Percentiles rank a stretch among this genome's conserved stretches.
Evolutionary conservation across 768 basidiomycete genomes (phyloP).

Genomic region (Baorangia bicolor): DNA sequence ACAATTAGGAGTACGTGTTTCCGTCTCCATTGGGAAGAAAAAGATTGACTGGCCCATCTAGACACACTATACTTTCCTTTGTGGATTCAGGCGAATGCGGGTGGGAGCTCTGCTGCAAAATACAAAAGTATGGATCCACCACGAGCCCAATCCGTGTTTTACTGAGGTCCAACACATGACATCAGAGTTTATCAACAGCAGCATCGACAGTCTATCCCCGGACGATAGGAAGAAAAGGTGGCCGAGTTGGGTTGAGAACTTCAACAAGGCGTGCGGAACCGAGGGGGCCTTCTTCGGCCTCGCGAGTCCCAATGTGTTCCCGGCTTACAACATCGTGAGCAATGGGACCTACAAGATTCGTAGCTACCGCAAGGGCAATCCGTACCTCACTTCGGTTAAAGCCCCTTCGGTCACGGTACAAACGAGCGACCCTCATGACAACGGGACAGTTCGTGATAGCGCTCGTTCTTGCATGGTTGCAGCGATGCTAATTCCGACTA

Average conservation of each 20-base stretch:
- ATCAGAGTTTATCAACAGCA: constrained; percentile 1
- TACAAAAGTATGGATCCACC: not conserved
- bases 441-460: no score
- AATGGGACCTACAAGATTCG: no score
- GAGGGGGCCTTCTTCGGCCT: no score
- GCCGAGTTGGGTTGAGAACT: not conserved
- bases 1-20: constrained; percentile 2
- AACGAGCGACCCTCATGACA: no score
- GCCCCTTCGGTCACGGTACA: no score
- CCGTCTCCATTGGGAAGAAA: not conserved
- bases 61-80: not conserved
- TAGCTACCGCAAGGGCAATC: no score
- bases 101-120: not conserved
- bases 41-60: not conserved
- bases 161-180: not conserved
- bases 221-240: not conserved
- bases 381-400: no score
- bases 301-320: no score
- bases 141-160: not conserved
- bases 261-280: not conserved
- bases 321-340: no score
- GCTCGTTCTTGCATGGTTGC: no score
- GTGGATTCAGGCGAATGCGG: not conserved
- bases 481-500: no score
- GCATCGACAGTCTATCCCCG: not conserved